Evolutionary conservation across 345 rosid genomes (phyloP).

Genomic region (Heritiera littoralis): DNA sequence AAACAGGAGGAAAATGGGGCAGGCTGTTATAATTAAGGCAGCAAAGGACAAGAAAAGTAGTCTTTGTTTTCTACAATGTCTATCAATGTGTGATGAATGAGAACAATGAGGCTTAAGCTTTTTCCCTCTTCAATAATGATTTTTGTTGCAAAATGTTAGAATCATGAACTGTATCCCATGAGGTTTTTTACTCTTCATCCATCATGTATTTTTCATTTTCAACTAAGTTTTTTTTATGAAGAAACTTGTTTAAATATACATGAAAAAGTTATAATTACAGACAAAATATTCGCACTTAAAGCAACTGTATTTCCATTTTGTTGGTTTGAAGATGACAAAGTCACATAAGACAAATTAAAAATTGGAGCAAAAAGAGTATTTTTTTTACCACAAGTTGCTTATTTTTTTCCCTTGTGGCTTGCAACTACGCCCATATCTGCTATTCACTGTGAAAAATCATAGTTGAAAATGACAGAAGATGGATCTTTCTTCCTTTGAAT

Average conservation of each 20-base stretch:
- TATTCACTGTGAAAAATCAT: background rate
- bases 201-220: background rate
- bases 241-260: background rate
- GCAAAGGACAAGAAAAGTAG: slow-evolving; percentile 4
- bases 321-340: background rate
- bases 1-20: slow-evolving; percentile 1
- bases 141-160: background rate
- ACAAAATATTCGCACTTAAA: background rate
- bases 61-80: background rate
- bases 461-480: slow-evolving; percentile 14
- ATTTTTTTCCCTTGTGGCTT: background rate
- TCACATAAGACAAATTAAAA: background rate
- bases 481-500: slow-evolving; percentile 2
- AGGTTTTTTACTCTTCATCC: background rate
- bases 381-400: background rate
- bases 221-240: background rate
- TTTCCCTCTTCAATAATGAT: background rate
- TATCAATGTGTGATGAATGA: background rate
- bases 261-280: too few relatives aligned
- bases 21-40: slow-evolving; percentile 17
- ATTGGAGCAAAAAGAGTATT: too few relatives aligned
- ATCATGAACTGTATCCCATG: background rate
- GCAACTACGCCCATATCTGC: background rate
- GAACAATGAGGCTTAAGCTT: too few relatives aligned
- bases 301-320: background rate